Conservation (phyloP, 805 yeast genomes). For the Cephaloascus albidus region DNA sequence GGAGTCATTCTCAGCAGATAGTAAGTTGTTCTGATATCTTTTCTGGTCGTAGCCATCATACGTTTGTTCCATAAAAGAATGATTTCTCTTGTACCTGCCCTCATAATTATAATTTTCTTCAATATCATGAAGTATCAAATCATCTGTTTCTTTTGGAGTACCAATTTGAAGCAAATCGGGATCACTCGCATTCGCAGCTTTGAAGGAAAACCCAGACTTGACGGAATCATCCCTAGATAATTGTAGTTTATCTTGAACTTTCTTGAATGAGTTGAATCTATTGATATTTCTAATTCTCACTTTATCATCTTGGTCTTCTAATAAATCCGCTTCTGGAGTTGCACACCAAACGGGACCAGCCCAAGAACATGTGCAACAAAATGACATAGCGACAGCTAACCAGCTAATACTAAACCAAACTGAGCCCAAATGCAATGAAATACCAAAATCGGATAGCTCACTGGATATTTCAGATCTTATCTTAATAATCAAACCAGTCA, state of each 20-base stretch:
- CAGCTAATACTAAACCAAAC: constrained; percentile 32
- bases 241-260: not conserved
- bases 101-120: no score
- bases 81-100: not conserved
- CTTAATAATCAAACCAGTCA: constrained; percentile 15
- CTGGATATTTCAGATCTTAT: constrained; percentile 15
- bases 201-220: no score
- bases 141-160: no score
- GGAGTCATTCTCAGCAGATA: not conserved
- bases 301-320: constrained; percentile 10
- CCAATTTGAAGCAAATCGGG: no score
- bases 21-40: not conserved
- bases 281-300: not conserved
- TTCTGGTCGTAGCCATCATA: constrained; percentile 1
- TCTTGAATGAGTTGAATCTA: not conserved
- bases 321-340: constrained; percentile 26
- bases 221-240: no score
- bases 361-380: constrained; percentile 43
- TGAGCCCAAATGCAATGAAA: constrained; percentile 29
- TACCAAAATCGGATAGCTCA: constrained; percentile 37
- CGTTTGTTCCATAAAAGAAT: not conserved
- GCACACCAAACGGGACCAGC: constrained; percentile 45
- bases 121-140: no score
- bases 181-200: no score
- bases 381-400: constrained; percentile 32